A percentile compares a stretch with the other conserved stretches of the same genome.
phyloP scores from a whole-genome alignment of 2,329 filamentous ascomycete species.

The Paracoccidioides lutzii region DNA sequence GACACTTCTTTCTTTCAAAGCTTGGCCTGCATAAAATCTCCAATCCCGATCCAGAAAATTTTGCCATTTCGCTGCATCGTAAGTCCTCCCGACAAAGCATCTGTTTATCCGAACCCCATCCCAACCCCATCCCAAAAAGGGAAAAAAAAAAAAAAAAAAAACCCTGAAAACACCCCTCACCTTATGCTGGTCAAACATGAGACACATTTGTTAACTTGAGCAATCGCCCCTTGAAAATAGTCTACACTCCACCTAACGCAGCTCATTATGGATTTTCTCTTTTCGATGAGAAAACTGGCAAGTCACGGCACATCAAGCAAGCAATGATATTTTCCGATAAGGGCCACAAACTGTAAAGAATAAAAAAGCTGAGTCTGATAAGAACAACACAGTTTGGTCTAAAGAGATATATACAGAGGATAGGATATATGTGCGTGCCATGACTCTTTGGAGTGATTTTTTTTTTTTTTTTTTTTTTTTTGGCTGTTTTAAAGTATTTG shows the following conservation, averaged over 20 bases:
- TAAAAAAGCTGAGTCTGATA: too few relatives aligned
- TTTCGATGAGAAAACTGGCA: conserved; percentile 65
- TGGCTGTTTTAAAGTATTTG: too few relatives aligned
- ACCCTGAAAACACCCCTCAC: not conserved
- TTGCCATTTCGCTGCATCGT: conserved; percentile 74
- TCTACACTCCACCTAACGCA: conserved; percentile 83
- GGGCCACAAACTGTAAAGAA: conserved; percentile 24
- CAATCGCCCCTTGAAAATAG: conserved; percentile 17
- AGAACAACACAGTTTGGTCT: too few relatives aligned
- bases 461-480: too few relatives aligned
- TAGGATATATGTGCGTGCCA: too few relatives aligned
- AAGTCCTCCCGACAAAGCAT: conserved; percentile 18
- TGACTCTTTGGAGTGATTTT: too few relatives aligned
- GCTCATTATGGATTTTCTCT: conserved; percentile 69
- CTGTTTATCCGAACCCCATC: too few relatives aligned
- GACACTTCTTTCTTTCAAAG: conserved; percentile 24
- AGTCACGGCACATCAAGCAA: conserved; percentile 56
- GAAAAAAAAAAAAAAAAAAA: too few relatives aligned
- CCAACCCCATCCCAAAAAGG: not conserved
- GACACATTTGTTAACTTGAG: not conserved
- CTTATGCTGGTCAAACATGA: not conserved
- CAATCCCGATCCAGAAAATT: conserved; percentile 57
- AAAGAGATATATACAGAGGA: too few relatives aligned
- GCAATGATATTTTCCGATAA: conserved; percentile 57
- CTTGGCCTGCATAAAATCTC: conserved; percentile 73